Percentiles rank a stretch among this genome's conserved stretches.
phyloP scores from a whole-genome alignment of 345 rosid species.

The Syzygium grande region DNA sequence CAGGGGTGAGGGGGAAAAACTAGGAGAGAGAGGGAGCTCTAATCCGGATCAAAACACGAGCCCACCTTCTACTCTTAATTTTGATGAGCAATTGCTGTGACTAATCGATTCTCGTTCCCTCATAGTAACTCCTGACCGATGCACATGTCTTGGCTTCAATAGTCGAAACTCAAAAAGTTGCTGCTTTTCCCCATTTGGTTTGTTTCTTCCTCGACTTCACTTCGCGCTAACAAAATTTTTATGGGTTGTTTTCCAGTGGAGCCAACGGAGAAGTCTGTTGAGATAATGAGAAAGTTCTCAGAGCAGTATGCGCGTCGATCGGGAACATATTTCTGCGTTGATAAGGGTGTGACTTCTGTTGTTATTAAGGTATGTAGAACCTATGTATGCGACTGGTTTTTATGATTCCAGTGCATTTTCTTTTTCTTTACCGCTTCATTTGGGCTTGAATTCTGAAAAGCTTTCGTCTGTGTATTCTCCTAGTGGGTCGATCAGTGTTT shows the following conservation, averaged over 20 bases:
- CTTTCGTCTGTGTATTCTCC: neutral
- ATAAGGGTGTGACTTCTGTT: slow-evolving; percentile 91
- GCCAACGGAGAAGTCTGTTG: slow-evolving; percentile 82
- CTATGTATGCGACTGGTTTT: neutral
- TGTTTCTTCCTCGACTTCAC: neutral
- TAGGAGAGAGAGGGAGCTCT: neutral
- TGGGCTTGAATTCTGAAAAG: neutral
- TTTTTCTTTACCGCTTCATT: neutral
- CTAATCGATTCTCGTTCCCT: neutral
- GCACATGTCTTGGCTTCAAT: neutral
- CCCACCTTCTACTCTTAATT: neutral
- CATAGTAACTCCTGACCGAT: neutral
- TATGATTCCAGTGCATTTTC: neutral
- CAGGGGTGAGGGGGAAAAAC: neutral
- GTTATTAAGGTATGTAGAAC: slow-evolving; percentile 62
- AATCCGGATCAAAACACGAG: accelerated
- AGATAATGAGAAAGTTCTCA: slow-evolving; percentile 95
- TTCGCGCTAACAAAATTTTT: neutral
- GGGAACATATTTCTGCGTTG: slow-evolving; percentile 87
- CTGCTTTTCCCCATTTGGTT: neutral
- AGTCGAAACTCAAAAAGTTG: neutral
- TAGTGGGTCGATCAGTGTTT: neutral
- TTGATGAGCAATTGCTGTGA: neutral
- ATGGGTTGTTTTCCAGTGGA: slow-evolving; percentile 37
- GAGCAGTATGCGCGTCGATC: slow-evolving; percentile 96